Conservation (phyloP, 805 yeast genomes). For the Lipomyces starkeyi region DNA sequence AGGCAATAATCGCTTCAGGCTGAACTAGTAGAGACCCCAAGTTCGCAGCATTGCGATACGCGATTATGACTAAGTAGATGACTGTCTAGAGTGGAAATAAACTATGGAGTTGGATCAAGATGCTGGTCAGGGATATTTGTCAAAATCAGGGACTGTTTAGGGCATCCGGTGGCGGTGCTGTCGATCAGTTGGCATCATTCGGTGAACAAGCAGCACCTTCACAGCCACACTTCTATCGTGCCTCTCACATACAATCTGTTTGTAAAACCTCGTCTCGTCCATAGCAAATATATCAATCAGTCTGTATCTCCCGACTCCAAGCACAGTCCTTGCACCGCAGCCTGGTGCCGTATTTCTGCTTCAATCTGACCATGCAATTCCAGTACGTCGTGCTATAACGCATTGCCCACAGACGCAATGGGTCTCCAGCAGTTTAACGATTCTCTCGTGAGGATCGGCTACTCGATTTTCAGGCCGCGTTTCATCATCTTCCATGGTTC, state of each 20-base stretch:
- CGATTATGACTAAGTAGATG: no score
- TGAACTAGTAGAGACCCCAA: no score
- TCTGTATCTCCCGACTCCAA: background rate
- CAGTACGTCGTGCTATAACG: background rate
- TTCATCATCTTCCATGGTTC: slow-evolving; percentile 34
- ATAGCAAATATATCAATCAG: background rate
- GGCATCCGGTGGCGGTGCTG: background rate
- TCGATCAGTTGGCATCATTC: background rate
- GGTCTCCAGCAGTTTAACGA: background rate
- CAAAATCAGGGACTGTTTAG: no score
- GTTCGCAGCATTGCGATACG: no score
- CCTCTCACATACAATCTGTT: no score
- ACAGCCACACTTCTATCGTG: no score
- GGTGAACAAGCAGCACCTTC: no score
- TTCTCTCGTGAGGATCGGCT: slow-evolving; percentile 3
- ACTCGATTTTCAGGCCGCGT: slow-evolving; percentile 32
- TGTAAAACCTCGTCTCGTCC: no score
- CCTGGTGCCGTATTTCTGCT: background rate
- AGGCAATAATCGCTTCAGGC: no score
- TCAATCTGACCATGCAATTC: slow-evolving; percentile 1
- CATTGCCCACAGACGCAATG: background rate
- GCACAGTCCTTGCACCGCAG: background rate
- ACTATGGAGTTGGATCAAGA: no score
- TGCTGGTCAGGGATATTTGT: no score
- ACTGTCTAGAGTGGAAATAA: no score